Conservation (phyloP, 371 early-diverging fungal species). For the Coemansia sp. region DNA sequence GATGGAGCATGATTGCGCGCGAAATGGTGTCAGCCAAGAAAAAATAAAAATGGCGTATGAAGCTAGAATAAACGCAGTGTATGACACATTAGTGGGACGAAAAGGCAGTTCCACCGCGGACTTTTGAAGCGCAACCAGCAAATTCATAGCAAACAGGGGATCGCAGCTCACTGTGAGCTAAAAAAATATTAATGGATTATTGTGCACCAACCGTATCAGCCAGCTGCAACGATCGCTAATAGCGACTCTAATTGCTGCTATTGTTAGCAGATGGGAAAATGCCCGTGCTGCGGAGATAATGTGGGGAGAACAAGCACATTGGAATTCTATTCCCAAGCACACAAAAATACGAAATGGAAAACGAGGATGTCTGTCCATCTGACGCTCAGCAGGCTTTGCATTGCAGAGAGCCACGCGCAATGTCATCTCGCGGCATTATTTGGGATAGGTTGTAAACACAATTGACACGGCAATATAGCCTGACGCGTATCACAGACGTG, state of each 20-base stretch:
- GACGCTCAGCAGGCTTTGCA: slow-evolving; percentile 12
- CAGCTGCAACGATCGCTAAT: background rate
- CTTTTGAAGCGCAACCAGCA: background rate
- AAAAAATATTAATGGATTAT: background rate
- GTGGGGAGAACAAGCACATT: background rate
- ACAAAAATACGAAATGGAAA: background rate
- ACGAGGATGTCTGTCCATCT: slow-evolving; percentile 2
- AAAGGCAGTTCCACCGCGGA: background rate
- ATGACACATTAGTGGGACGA: background rate
- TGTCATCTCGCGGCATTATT: too few species aligned
- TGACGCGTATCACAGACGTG: too few species aligned
- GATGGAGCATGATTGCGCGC: background rate
- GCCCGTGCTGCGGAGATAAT: slow-evolving; percentile 4
- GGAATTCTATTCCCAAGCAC: too few species aligned
- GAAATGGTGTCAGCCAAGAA: background rate
- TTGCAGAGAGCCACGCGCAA: slow-evolving; percentile 2
- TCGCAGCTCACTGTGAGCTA: too few species aligned
- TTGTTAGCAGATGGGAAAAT: slow-evolving; percentile 4
- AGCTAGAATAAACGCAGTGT: background rate
- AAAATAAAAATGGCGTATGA: background rate
- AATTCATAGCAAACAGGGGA: too few species aligned
- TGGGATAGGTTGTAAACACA: too few species aligned
- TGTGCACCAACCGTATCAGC: slow-evolving; percentile 3
- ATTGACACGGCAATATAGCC: too few species aligned
- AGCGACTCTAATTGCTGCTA: slow-evolving; percentile 5